Percentiles rank a stretch among this genome's conserved stretches.
Evolutionary conservation across 306 rosid genomes (phyloP).

Genomic region (Lupinus albus): DNA sequence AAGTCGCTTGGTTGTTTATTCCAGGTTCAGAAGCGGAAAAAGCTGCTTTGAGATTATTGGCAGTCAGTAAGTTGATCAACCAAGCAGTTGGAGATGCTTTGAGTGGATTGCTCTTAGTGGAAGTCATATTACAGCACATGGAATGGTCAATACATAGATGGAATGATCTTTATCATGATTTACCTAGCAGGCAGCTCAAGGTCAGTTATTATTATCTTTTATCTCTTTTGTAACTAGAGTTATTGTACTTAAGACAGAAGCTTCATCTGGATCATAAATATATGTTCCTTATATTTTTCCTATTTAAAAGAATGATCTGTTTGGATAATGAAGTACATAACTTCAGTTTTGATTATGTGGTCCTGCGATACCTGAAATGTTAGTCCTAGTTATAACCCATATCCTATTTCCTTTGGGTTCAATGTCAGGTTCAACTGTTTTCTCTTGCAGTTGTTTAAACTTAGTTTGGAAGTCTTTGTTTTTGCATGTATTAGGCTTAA

Average conservation of each 20-base stretch:
- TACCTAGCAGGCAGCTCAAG: conserved; percentile 95
- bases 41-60: conserved; percentile 79
- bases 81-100: conserved; percentile 96
- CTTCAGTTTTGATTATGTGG: conserved; percentile 9
- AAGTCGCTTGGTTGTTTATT: conserved; percentile 37
- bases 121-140: conserved; percentile 73
- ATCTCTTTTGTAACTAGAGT: neutral
- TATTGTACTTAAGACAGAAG: conserved; percentile 15
- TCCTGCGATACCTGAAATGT: conserved; percentile 27
- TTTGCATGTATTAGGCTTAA: neutral
- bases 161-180: conserved; percentile 84
- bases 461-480: conserved; percentile 9
- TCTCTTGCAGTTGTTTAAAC: neutral
- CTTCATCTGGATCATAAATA: conserved; percentile 28
- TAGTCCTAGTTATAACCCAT: conserved; percentile 3
- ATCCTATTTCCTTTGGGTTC: neutral
- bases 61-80: conserved; percentile 77
- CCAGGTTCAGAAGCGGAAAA: conserved; percentile 69
- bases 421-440: neutral
- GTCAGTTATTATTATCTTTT: conserved; percentile 44
- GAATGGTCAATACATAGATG: conserved; percentile 81
- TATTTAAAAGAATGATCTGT: conserved; percentile 21
- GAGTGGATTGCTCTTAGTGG: conserved; percentile 88
- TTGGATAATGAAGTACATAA: conserved; percentile 5
- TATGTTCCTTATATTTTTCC: conserved; percentile 6